Evolutionary conservation across 2,329 filamentous ascomycete species (phyloP).

Genomic region (Penicillium sp.): DNA sequence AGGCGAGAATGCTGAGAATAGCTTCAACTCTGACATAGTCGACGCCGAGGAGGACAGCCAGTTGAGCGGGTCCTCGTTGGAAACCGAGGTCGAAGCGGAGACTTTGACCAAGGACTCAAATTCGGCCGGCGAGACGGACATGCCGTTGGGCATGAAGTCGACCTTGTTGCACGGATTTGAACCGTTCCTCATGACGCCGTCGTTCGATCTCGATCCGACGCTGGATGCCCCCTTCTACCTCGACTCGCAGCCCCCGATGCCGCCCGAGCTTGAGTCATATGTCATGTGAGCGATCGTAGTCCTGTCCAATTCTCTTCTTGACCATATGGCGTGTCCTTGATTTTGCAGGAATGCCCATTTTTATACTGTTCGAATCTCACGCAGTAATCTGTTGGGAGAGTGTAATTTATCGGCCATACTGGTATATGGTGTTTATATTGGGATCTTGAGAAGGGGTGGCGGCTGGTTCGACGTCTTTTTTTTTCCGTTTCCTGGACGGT

Average conservation of each 20-base stretch:
- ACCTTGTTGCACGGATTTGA: constrained; percentile 32
- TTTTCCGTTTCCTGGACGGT: too few relatives aligned
- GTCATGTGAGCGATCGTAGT: constrained; percentile 35
- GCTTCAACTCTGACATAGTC: neutral
- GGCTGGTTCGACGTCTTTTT: too few relatives aligned
- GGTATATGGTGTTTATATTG: too few relatives aligned
- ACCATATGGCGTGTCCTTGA: too few relatives aligned
- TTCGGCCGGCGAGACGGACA: neutral
- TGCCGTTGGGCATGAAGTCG: constrained; percentile 23
- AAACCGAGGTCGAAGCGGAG: neutral
- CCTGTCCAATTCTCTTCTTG: constrained; percentile 9
- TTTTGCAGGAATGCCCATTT: too few relatives aligned
- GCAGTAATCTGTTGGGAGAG: too few relatives aligned
- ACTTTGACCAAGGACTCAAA: neutral
- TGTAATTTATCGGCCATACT: too few relatives aligned
- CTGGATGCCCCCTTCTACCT: constrained; percentile 34
- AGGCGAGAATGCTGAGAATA: constrained; percentile 25
- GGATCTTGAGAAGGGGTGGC: too few relatives aligned
- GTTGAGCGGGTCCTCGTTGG: neutral
- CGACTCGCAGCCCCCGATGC: constrained; percentile 32
- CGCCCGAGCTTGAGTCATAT: constrained; percentile 38
- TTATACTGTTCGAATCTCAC: too few relatives aligned
- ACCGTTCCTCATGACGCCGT: constrained; percentile 23
- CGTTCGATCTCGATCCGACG: constrained; percentile 34
- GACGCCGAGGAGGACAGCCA: constrained; percentile 1